Percentiles rank a stretch among this genome's conserved stretches.
These are phyloP conservation scores for Leccinum pellstonianum DNA, from an alignment of 768 basidiomycete species.

Conservation along the genomic window DNA sequence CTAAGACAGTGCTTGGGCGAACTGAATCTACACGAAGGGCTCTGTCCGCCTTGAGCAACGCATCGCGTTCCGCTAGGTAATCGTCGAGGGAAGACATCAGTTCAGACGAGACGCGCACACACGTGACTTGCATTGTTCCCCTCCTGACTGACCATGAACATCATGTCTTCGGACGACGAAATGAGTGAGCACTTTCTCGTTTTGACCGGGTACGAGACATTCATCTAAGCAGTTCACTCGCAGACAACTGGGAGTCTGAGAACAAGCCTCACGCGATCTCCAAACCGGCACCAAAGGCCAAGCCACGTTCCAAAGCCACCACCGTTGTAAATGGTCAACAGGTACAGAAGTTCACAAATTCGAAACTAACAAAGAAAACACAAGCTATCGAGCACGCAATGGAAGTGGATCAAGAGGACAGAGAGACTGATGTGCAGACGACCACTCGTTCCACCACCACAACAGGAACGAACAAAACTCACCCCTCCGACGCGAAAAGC, in stretches of 20 bases:
- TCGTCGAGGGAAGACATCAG: constrained; percentile 15
- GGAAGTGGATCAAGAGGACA: constrained; percentile 15
- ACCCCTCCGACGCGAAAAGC: constrained; percentile 13
- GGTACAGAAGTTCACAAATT: constrained; percentile 5
- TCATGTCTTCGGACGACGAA: constrained; percentile 35
- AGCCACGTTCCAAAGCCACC: constrained; percentile 11
- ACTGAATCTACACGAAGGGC: constrained; percentile 49
- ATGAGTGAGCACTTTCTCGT: constrained; percentile 26
- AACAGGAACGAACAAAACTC: constrained; percentile 13
- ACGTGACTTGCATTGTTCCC: constrained; percentile 10
- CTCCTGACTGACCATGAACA: constrained; percentile 2
- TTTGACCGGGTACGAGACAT: constrained; percentile 8
- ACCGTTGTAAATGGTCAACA: constrained; percentile 5
- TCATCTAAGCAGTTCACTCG: constrained; percentile 26
- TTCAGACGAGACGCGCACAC: background rate
- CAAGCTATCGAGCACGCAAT: constrained; percentile 8
- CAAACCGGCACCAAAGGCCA: constrained; percentile 18
- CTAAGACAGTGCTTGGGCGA: constrained; percentile 35
- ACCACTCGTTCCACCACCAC: constrained; percentile 2
- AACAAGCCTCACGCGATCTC: background rate
- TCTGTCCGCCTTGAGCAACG: constrained; percentile 42
- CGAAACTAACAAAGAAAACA: constrained; percentile 12
- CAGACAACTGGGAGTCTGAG: constrained; percentile 23
- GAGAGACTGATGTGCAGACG: constrained; percentile 1
- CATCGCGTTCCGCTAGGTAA: constrained; percentile 27